A percentile compares a stretch with the other conserved stretches of the same genome.
Evolutionary conservation across 106 monocot species (phyloP).

Genomic region (Acanthochlamys bracteata): DNA sequence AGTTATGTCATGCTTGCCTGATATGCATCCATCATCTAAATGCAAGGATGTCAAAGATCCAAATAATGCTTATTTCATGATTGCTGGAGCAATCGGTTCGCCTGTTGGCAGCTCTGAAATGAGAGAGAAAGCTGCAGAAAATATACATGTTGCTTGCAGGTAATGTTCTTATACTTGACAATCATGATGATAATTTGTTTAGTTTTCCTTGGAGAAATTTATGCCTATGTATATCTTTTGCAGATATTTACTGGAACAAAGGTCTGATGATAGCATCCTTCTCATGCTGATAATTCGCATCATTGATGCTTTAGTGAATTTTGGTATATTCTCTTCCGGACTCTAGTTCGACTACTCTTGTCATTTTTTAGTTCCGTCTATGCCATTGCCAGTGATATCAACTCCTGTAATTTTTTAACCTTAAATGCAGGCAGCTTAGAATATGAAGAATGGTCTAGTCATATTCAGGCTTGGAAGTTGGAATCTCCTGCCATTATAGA

Average conservation of each 20-base stretch:
- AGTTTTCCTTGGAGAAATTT: conserved; percentile 1
- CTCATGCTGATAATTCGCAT: conserved; percentile 81
- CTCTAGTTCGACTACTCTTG: no score
- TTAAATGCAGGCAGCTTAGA: conserved; percentile 65
- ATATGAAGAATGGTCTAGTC: conserved; percentile 88
- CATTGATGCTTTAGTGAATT: conserved; percentile 78
- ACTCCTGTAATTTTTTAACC: neutral
- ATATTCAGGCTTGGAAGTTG: conserved; percentile 71
- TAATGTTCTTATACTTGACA: conserved; percentile 23
- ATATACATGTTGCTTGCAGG: conserved; percentile 85
- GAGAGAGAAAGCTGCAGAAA: conserved; percentile 81
- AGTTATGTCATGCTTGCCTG: conserved; percentile 95
- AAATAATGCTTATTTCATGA: conserved; percentile 36
- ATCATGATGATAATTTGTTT: no score
- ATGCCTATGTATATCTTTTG: conserved; percentile 9
- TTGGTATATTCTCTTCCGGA: conserved; percentile 42
- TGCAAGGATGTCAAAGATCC: conserved; percentile 20
- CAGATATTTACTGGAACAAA: conserved; percentile 75
- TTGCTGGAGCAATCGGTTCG: conserved; percentile 70
- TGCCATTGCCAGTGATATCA: no score
- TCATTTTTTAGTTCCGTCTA: no score
- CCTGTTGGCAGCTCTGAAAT: conserved; percentile 78
- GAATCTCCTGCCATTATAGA: conserved; percentile 88
- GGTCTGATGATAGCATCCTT: conserved; percentile 96
- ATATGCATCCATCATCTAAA: conserved; percentile 62